Percentiles rank a stretch among this genome's conserved stretches.
Evolutionary conservation across 306 rosid genomes (phyloP).

Genomic region (Casuarina equisetifolia): DNA sequence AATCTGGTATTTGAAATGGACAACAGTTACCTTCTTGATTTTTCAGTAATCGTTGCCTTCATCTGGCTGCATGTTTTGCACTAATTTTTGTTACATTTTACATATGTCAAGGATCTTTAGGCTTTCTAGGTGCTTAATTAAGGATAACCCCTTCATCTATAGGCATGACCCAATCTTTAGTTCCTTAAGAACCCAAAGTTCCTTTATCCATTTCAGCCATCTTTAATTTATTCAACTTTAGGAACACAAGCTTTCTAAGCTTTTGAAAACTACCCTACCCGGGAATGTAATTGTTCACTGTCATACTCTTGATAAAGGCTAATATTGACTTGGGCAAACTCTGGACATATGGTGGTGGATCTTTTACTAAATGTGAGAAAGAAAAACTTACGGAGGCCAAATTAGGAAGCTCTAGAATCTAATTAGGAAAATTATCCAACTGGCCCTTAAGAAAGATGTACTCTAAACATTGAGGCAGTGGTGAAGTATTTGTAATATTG

Average conservation of each 20-base stretch:
- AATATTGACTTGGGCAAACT: not conserved
- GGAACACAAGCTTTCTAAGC: not conserved
- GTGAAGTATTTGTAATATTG: not conserved
- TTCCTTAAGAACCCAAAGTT: conserved; percentile 7
- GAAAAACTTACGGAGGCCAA: not conserved
- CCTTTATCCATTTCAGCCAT: not conserved
- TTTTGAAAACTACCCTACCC: conserved; percentile 4
- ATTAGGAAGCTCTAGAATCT: conserved; percentile 11
- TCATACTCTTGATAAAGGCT: not conserved
- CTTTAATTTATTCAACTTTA: not conserved
- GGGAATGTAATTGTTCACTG: conserved; percentile 14
- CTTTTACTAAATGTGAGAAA: conserved; percentile 8
- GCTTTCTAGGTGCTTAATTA: not conserved
- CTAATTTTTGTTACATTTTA: not conserved
- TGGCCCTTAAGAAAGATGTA: conserved; percentile 13
- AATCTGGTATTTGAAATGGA: not conserved
- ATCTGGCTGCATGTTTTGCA: not conserved
- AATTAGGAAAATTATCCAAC: conserved; percentile 15
- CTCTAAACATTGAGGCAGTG: conserved; percentile 3
- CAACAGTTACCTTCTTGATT: not conserved
- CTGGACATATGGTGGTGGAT: not conserved
- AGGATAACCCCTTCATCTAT: conserved; percentile 16
- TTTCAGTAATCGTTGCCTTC: not conserved
- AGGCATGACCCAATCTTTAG: not conserved
- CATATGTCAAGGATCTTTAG: not conserved